A percentile compares a stretch with the other conserved stretches of the same genome.
Conservation (phyloP, 768 basidiomycete genomes). For the Amylocystis lapponica region DNA sequence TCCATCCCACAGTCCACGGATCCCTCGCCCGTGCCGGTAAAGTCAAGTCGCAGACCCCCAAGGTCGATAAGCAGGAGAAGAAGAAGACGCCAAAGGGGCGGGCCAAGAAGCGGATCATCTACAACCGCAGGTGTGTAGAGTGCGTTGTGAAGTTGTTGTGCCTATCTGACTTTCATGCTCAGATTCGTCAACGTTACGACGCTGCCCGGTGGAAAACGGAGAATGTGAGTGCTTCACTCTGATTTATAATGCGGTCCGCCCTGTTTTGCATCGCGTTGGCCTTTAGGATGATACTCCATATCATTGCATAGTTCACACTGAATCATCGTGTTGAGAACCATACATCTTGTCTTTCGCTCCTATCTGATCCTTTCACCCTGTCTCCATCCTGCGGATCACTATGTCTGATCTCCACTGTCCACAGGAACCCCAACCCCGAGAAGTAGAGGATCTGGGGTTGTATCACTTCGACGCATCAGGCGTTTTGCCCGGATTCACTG, state of each 20-base stretch:
- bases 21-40: constrained; percentile 99
- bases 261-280: constrained; percentile 9
- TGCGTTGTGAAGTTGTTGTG: constrained; percentile 2
- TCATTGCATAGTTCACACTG: constrained; percentile 96
- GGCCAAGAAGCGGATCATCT: constrained; percentile 93
- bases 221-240: constrained; percentile 69
- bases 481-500: constrained; percentile 7
- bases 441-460: constrained; percentile 23
- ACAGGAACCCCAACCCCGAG: constrained; percentile 35
- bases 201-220: constrained; percentile 87
- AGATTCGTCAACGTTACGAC: constrained; percentile 94
- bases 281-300: constrained; percentile 50
- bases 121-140: constrained; percentile 79
- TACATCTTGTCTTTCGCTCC: constrained; percentile 99
- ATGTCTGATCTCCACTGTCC: background rate
- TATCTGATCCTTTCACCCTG: constrained; percentile 71
- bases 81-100: constrained; percentile 97
- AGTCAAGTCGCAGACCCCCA: constrained; percentile 97
- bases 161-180: background rate
- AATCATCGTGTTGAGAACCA: constrained; percentile 80
- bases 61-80: constrained; percentile 98
- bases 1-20: constrained; percentile 72
- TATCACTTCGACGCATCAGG: constrained; percentile 15
- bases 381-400: constrained; percentile 2
- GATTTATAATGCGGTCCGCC: background rate